A percentile compares a stretch with the other conserved stretches of the same genome.
Evolutionary conservation across 805 yeast species (phyloP).

Genomic region (Sporopachydermia lactativora): DNA sequence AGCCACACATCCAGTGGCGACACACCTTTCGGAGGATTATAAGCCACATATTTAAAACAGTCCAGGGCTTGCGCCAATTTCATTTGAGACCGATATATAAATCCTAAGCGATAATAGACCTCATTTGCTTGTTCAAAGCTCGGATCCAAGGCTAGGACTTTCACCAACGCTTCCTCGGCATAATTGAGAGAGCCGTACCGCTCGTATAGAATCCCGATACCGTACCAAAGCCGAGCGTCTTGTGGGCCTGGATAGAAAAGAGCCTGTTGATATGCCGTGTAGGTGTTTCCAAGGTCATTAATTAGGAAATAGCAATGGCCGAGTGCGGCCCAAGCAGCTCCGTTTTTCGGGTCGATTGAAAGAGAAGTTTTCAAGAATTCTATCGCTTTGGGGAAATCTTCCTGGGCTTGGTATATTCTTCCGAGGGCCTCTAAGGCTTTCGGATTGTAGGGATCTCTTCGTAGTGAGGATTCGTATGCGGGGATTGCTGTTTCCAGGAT

Average conservation of each 20-base stretch:
- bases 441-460: slow-evolving; percentile 1
- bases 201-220: slow-evolving; percentile 2
- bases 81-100: slow-evolving; percentile 89
- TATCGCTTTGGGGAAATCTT: background rate
- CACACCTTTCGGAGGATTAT: slow-evolving; percentile 87
- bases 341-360: background rate
- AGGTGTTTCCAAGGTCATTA: slow-evolving; percentile 1
- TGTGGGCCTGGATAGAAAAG: background rate
- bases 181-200: background rate
- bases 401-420: background rate
- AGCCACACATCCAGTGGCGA: slow-evolving; percentile 98
- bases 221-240: slow-evolving; percentile 2
- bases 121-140: slow-evolving; percentile 66
- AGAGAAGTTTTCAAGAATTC: background rate
- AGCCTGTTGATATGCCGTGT: background rate
- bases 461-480: background rate
- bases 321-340: slow-evolving; percentile 1
- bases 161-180: slow-evolving; percentile 3
- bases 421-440: slow-evolving; percentile 1
- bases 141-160: background rate
- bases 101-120: slow-evolving; percentile 90
- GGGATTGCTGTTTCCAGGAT: background rate
- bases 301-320: background rate
- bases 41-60: slow-evolving; percentile 84
- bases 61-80: slow-evolving; percentile 80